A percentile compares a stretch with the other conserved stretches of the same genome.
Evolutionary conservation across 352 stramenopile genomes (phyloP).

Genomic region (Phytopythium chamaehyphon): DNA sequence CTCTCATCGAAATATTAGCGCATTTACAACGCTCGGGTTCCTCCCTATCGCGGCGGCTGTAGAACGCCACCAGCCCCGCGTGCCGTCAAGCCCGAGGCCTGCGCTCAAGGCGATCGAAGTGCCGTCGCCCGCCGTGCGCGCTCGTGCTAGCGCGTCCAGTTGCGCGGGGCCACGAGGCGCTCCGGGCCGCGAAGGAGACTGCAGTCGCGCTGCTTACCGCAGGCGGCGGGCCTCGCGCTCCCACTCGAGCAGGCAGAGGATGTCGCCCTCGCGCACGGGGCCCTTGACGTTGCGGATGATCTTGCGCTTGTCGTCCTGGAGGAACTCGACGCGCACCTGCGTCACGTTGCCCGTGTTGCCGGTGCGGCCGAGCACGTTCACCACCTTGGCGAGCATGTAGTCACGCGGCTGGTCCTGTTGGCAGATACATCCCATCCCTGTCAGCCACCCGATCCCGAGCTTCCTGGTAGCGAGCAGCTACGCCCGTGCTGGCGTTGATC

Average conservation of each 20-base stretch:
- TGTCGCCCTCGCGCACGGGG: conserved; percentile 97
- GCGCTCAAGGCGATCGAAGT: too few relatives aligned
- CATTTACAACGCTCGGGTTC: conserved; percentile 28
- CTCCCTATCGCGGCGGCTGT: not conserved
- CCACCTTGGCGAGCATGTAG: conserved; percentile 99
- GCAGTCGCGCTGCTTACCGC: conserved; percentile 82
- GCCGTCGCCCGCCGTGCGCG: too few relatives aligned
- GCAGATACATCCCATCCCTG: conserved; percentile 7
- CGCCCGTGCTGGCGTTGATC: too few relatives aligned
- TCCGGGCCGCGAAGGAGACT: not conserved
- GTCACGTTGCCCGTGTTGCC: conserved; percentile 99
- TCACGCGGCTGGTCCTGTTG: conserved; percentile 72
- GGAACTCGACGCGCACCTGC: conserved; percentile 99
- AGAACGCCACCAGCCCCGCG: not conserved
- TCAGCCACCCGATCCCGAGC: conserved; percentile 14
- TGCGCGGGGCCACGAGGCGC: too few relatives aligned
- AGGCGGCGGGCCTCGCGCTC: conserved; percentile 98
- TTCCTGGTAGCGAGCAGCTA: too few relatives aligned
- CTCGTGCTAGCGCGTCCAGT: too few relatives aligned
- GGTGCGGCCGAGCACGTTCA: conserved; percentile 98
- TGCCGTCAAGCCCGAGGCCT: too few relatives aligned
- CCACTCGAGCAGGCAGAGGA: conserved; percentile 99
- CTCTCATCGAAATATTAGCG: conserved; percentile 63
- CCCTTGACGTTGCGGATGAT: conserved; percentile 99
- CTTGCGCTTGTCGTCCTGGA: conserved; percentile 97